A percentile compares a stretch with the other conserved stretches of the same genome.
Evolutionary conservation across 192 early-diverging fungal species (phyloP).

Genomic region (Coemansia sp.): DNA sequence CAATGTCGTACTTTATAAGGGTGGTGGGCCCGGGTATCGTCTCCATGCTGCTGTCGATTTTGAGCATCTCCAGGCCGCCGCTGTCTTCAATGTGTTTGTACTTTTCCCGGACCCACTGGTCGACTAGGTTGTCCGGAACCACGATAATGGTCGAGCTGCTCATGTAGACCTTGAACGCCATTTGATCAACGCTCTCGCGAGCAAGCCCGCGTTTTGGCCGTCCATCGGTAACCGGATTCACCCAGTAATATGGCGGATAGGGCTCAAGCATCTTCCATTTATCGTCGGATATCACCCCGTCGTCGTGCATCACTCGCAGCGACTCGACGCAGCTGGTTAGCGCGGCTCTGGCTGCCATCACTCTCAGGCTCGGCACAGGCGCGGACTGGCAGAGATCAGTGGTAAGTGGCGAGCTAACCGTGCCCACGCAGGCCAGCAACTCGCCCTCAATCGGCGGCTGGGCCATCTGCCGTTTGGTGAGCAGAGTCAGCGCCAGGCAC

Average conservation of each 20-base stretch:
- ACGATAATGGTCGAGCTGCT: conserved; percentile 67
- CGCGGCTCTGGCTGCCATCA: conserved; percentile 45
- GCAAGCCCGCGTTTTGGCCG: conserved; percentile 10
- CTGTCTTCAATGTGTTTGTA: conserved; percentile 57
- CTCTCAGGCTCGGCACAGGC: conserved; percentile 30
- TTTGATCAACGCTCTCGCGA: conserved; percentile 1
- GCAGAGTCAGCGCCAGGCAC: conserved; percentile 61
- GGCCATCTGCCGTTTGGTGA: conserved; percentile 59
- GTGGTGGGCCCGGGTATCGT: conserved; percentile 50
- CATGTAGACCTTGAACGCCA: conserved; percentile 54
- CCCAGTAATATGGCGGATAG: conserved; percentile 57
- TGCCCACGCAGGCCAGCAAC: conserved; percentile 31
- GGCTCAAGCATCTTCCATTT: conserved; percentile 41
- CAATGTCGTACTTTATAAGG: conserved; percentile 64
- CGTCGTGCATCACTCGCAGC: conserved; percentile 38
- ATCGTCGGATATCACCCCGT: conserved; percentile 40
- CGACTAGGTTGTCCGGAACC: conserved; percentile 71
- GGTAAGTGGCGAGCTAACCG: conserved; percentile 24
- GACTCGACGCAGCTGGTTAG: conserved; percentile 51
- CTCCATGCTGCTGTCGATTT: conserved; percentile 46
- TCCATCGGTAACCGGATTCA: conserved; percentile 26
- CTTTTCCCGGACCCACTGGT: conserved; percentile 75
- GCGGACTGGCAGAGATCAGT: conserved; percentile 9
- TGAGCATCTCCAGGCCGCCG: conserved; percentile 50
- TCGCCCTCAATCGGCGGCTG: conserved; percentile 36